Evolutionary conservation across 2,329 filamentous ascomycete species (phyloP).

Genomic region (Amphichorda felina): DNA sequence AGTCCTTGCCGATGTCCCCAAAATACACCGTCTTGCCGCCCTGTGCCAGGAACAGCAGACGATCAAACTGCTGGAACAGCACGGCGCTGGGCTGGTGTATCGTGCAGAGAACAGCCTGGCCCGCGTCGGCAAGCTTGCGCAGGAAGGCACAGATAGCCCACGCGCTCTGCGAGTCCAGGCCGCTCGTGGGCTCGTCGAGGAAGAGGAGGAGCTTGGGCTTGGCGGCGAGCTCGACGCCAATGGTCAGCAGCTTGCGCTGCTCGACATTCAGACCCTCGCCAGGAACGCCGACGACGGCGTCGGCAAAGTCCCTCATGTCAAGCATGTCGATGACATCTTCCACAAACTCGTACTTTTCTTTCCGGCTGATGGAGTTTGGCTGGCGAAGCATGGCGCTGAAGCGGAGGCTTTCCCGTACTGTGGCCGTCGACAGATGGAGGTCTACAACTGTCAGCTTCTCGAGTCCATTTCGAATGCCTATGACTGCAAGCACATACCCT

Average conservation of each 20-base stretch:
- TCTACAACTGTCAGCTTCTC: too few species aligned
- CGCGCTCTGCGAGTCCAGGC: slow-evolving; percentile 50
- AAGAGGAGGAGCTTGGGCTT: slow-evolving; percentile 31
- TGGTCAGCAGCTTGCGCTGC: slow-evolving; percentile 33
- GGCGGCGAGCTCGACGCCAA: slow-evolving; percentile 27
- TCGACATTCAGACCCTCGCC: slow-evolving; percentile 41
- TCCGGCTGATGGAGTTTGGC: slow-evolving; percentile 35
- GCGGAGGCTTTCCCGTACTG: slow-evolving; percentile 39
- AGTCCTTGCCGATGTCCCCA: slow-evolving; percentile 51
- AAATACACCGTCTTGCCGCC: slow-evolving; percentile 61
- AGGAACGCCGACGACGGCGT: slow-evolving; percentile 52
- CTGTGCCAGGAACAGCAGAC: slow-evolving; percentile 49
- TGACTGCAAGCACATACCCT: slow-evolving; percentile 37
- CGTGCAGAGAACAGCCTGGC: slow-evolving; percentile 45
- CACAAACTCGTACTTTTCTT: slow-evolving; percentile 50
- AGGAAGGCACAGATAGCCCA: slow-evolving; percentile 48
- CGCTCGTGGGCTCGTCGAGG: slow-evolving; percentile 38
- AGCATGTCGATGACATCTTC: slow-evolving; percentile 55
- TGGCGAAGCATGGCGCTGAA: slow-evolving; percentile 49
- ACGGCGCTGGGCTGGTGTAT: slow-evolving; percentile 43
- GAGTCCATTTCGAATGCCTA: neutral
- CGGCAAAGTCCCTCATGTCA: slow-evolving; percentile 54
- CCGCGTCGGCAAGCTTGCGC: slow-evolving; percentile 41
- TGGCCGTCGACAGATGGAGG: slow-evolving; percentile 41
- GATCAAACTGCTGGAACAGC: slow-evolving; percentile 45